Conservation (phyloP, 2,329 filamentous ascomycete species). For the Metarhizium sp. region DNA sequence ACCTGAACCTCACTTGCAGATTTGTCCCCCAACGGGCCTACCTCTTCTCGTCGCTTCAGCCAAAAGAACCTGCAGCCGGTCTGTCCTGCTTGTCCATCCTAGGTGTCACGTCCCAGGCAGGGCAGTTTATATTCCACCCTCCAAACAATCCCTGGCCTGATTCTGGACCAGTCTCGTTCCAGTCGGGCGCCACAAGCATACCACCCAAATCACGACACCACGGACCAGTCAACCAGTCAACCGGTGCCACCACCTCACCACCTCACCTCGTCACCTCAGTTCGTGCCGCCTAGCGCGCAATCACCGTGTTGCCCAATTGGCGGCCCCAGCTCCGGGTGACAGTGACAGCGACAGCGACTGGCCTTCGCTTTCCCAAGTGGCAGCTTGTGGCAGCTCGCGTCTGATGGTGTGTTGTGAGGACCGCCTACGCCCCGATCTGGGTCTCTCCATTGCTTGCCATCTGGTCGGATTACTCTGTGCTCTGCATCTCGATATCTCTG, state of each 20-base stretch:
- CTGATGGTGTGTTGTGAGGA: background rate
- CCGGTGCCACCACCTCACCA: background rate
- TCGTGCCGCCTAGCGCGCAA: background rate
- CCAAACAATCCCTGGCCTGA: background rate
- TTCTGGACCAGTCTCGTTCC: slow-evolving; percentile 2
- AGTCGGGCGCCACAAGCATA: slow-evolving; percentile 1
- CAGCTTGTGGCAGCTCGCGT: background rate
- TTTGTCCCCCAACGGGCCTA: background rate
- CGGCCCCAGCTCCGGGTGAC: no score
- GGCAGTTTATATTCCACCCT: background rate
- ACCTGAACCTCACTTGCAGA: background rate
- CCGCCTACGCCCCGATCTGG: background rate
- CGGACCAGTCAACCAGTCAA: background rate
- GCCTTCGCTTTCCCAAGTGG: background rate
- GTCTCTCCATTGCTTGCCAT: background rate
- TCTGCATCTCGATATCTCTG: background rate
- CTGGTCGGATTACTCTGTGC: background rate
- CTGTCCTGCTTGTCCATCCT: background rate
- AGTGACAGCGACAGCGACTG: no score
- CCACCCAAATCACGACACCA: background rate
- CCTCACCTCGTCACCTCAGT: background rate
- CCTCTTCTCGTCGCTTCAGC: background rate
- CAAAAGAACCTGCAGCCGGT: slow-evolving; percentile 2
- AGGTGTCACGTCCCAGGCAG: background rate
- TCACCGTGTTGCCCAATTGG: background rate